These are phyloP conservation scores for Xylaria intraflava DNA, from an alignment of 495 filamentous ascomycete species.

Conservation along the genomic window DNA sequence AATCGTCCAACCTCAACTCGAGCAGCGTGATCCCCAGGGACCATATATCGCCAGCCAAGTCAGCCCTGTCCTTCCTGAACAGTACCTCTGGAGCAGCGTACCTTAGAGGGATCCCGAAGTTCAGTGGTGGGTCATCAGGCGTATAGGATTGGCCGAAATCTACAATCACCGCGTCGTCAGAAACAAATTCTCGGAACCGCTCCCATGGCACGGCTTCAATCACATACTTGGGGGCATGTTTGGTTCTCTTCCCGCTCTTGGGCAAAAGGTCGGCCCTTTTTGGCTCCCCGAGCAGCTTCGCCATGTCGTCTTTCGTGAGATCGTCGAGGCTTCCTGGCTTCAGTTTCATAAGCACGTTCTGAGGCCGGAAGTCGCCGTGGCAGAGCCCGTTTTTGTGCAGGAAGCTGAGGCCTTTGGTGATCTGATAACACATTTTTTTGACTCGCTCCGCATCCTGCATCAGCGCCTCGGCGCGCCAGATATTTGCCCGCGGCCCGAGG, in stretches of 20 bases:
- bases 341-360: conserved; percentile 19
- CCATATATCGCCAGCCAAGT: conserved; percentile 21
- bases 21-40: conserved; percentile 15
- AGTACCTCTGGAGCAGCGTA: conserved; percentile 18
- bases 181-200: neutral
- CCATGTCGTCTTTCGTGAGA: conserved; percentile 10
- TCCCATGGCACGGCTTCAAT: conserved; percentile 2
- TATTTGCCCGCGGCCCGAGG: conserved; percentile 4
- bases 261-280: neutral
- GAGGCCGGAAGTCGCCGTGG: conserved; percentile 22
- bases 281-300: neutral
- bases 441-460: conserved; percentile 5
- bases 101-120: conserved; percentile 4
- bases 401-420: conserved; percentile 12
- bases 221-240: conserved; percentile 13
- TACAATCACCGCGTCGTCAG: conserved; percentile 10
- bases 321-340: conserved; percentile 13
- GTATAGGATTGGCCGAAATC: conserved; percentile 21
- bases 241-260: neutral
- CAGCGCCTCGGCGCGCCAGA: neutral
- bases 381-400: conserved; percentile 14
- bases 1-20: neutral
- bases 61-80: conserved; percentile 1
- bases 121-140: neutral
- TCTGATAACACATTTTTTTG: conserved; percentile 22